Conservation (phyloP, 768 basidiomycete species). For the Mycena indigotica region DNA sequence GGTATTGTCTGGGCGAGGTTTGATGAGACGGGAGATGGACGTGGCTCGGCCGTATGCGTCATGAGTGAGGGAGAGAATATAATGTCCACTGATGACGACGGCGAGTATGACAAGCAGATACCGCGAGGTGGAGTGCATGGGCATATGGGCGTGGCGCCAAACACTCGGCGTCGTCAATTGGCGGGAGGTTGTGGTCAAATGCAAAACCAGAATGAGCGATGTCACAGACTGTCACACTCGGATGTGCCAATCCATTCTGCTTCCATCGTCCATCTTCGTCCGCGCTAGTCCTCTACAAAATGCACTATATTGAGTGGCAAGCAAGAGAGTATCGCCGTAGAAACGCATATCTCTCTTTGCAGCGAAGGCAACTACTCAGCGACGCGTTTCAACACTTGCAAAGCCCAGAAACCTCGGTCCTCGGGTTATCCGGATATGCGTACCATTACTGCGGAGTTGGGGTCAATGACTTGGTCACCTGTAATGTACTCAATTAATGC, state of each 20-base stretch:
- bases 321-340: too few relatives aligned
- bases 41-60: conserved; percentile 53
- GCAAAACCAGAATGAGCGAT: not conserved
- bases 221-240: not conserved
- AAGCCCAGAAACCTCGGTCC: not conserved
- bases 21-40: conserved; percentile 33
- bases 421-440: not conserved
- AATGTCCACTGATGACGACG: conserved; percentile 36
- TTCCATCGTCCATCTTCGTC: too few relatives aligned
- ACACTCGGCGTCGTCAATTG: too few relatives aligned
- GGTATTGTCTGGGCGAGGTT: not conserved
- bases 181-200: not conserved
- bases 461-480: not conserved
- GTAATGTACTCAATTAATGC: not conserved
- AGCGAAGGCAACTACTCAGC: not conserved
- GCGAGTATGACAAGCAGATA: conserved; percentile 16
- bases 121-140: not conserved
- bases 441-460: not conserved
- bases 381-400: not conserved
- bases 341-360: too few relatives aligned
- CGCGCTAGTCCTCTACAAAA: too few relatives aligned
- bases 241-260: not conserved
- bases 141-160: not conserved
- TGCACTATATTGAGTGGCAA: too few relatives aligned
- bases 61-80: conserved; percentile 53